Evolutionary conservation across 106 monocot genomes (phyloP).

Genomic region (Apostasia ramifera): DNA sequence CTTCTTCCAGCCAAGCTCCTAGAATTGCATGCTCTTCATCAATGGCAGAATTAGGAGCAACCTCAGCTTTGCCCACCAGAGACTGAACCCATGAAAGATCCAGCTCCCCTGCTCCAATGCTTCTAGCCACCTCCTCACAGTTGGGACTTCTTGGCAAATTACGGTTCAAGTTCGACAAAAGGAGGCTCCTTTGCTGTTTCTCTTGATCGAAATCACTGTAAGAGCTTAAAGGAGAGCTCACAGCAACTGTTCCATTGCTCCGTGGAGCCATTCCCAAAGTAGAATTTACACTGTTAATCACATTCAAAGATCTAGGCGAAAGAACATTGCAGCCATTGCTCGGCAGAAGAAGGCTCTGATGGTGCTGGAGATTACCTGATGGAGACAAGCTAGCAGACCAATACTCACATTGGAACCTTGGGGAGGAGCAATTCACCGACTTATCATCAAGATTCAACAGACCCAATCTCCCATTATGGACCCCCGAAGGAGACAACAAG

Average conservation of each 20-base stretch:
- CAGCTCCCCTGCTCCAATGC: constrained; percentile 32
- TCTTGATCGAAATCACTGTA: constrained; percentile 12
- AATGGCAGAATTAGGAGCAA: background rate
- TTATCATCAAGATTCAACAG: constrained; percentile 48
- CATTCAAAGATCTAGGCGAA: constrained; percentile 23
- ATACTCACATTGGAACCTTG: constrained; percentile 36
- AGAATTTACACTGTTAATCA: constrained; percentile 21
- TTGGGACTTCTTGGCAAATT: background rate
- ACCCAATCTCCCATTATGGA: too few species aligned
- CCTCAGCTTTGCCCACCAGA: constrained; percentile 43
- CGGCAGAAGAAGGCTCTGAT: constrained; percentile 35
- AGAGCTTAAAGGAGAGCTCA: constrained; percentile 43
- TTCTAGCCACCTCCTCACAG: too few species aligned
- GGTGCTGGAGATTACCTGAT: constrained; percentile 25
- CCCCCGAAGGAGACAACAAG: too few species aligned
- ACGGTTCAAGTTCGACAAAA: constrained; percentile 14
- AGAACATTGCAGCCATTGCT: constrained; percentile 20
- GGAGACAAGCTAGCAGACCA: constrained; percentile 37
- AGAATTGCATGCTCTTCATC: constrained; percentile 14
- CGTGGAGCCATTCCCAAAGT: constrained; percentile 55
- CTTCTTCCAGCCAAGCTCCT: constrained; percentile 17
- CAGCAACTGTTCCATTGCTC: constrained; percentile 12
- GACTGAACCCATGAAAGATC: constrained; percentile 82
- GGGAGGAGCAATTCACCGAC: constrained; percentile 30
- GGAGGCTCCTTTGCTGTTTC: constrained; percentile 41